These are phyloP conservation scores for Elsinoe batatas DNA, from an alignment of 2,329 filamentous ascomycete genomes.

Conservation along the genomic window DNA sequence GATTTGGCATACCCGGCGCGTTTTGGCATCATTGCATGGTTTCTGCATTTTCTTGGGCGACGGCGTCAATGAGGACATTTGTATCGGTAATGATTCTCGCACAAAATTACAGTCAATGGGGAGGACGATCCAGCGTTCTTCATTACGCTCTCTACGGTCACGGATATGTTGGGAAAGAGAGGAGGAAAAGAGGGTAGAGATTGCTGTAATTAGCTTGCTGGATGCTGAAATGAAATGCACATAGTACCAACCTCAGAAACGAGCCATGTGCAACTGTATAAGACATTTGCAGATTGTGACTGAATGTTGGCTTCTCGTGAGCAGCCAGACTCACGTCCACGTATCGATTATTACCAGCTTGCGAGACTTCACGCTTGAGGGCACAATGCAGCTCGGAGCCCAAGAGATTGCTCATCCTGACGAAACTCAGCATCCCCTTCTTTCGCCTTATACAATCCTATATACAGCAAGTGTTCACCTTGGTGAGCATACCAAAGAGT, in stretches of 20 bases:
- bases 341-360: too few species aligned
- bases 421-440: too few species aligned
- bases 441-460: too few species aligned
- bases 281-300: too few species aligned
- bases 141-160: not conserved
- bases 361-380: too few species aligned
- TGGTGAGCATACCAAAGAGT: too few species aligned
- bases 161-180: not conserved
- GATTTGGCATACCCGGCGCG: not conserved
- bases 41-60: not conserved
- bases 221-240: conserved; percentile 7
- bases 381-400: too few species aligned
- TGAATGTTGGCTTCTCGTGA: too few species aligned
- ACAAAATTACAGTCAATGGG: not conserved
- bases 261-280: too few species aligned
- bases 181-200: not conserved
- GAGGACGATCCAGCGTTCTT: conserved; percentile 4
- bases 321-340: too few species aligned
- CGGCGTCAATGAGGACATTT: not conserved
- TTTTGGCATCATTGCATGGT: not conserved
- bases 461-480: too few species aligned
- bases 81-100: conserved; percentile 1
- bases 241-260: not conserved
- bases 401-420: too few species aligned
- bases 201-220: conserved; percentile 3